Conservation (phyloP, 768 basidiomycete genomes). For the Amyloporia xantha region DNA sequence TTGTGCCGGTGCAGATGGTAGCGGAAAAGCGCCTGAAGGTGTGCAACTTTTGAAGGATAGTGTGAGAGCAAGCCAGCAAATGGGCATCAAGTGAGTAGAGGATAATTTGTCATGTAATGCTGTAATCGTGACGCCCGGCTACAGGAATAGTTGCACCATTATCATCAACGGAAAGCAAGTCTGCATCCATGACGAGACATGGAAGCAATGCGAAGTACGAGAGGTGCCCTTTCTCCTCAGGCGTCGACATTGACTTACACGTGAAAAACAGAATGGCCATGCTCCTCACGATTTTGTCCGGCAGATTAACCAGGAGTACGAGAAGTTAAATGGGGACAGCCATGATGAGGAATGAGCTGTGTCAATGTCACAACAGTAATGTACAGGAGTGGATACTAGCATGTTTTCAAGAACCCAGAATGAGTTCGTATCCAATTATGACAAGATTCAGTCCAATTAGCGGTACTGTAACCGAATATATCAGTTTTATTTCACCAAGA, state of each 20-base stretch:
- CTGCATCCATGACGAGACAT: slow-evolving; percentile 71
- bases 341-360: neutral
- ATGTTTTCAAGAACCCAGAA: slow-evolving; percentile 44
- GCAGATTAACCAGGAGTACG: slow-evolving; percentile 71
- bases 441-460: slow-evolving; percentile 82
- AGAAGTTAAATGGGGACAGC: slow-evolving; percentile 44
- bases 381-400: slow-evolving; percentile 1
- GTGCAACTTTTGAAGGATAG: slow-evolving; percentile 58
- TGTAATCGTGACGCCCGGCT: slow-evolving; percentile 1
- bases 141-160: slow-evolving; percentile 83
- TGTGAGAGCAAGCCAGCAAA: slow-evolving; percentile 32
- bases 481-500: slow-evolving; percentile 7
- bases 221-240: neutral
- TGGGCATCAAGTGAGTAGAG: slow-evolving; percentile 51
- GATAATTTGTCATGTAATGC: neutral
- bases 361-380: slow-evolving; percentile 6
- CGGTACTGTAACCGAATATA: slow-evolving; percentile 79
- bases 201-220: slow-evolving; percentile 75
- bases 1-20: slow-evolving; percentile 59
- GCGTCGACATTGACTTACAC: neutral
- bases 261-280: slow-evolving; percentile 60
- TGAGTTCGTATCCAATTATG: slow-evolving; percentile 81
- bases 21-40: slow-evolving; percentile 58
- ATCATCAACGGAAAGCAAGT: slow-evolving; percentile 61
- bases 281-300: slow-evolving; percentile 63